Percentiles rank a stretch among this genome's conserved stretches.
phyloP scores from a whole-genome alignment of 1,139 yeast species.

The Meyerozyma carpophila region DNA sequence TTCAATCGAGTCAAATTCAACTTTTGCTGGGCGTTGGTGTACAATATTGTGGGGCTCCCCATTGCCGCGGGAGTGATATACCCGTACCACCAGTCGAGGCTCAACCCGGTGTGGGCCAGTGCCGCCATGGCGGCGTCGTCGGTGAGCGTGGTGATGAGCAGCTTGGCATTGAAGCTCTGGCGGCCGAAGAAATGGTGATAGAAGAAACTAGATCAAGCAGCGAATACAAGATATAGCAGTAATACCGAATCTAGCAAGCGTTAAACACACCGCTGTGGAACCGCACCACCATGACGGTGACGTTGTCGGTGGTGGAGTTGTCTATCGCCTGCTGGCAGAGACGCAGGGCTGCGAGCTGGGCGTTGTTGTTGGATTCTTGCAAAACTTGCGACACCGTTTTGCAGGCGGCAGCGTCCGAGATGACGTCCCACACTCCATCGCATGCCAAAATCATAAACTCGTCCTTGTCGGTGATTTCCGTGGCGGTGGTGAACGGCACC shows the following conservation, averaged over 20 bases:
- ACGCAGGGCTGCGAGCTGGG: slow-evolving; percentile 62
- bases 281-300: slow-evolving; percentile 84
- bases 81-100: slow-evolving; percentile 46
- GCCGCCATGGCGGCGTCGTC: slow-evolving; percentile 65
- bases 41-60: slow-evolving; percentile 52
- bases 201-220: no score
- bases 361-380: slow-evolving; percentile 34
- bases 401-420: slow-evolving; percentile 77
- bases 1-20: slow-evolving; percentile 42
- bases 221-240: no score
- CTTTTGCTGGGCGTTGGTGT: slow-evolving; percentile 50
- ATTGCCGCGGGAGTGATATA: slow-evolving; percentile 62
- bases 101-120: slow-evolving; percentile 63
- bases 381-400: slow-evolving; percentile 51
- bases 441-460: slow-evolving; percentile 84
- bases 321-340: slow-evolving; percentile 76
- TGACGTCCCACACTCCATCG: slow-evolving; percentile 95
- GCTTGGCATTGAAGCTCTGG: slow-evolving; percentile 46
- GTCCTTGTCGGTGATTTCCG: slow-evolving; percentile 60
- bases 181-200: slow-evolving; percentile 23
- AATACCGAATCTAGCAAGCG: no score
- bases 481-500: slow-evolving; percentile 86
- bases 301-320: slow-evolving; percentile 81
- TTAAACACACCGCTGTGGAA: slow-evolving; percentile 44
- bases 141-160: slow-evolving; percentile 52